phyloP scores from a whole-genome alignment of 768 basidiomycete species.

The Hericium alpestre region DNA sequence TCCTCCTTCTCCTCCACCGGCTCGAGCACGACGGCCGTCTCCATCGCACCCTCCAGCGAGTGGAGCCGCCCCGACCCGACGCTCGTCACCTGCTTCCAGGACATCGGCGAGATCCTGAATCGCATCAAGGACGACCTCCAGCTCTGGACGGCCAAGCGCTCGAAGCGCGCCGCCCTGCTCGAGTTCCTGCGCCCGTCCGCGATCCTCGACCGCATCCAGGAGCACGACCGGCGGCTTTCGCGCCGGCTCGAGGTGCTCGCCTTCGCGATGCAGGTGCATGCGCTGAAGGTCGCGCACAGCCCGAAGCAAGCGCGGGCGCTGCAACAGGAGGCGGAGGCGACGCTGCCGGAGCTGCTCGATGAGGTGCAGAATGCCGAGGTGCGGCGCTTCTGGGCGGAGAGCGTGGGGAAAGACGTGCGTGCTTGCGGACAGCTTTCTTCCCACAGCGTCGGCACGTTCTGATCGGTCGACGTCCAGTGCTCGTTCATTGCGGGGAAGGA shows the following conservation, averaged over 20 bases:
- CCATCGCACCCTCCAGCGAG: background rate
- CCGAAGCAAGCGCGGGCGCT: background rate
- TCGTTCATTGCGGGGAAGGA: background rate
- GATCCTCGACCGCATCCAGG: background rate
- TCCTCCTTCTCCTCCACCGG: no score
- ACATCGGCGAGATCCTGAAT: conserved; percentile 1
- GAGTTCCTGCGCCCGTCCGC: background rate
- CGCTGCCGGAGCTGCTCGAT: background rate
- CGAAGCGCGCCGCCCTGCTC: background rate
- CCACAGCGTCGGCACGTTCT: background rate
- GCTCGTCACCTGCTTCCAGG: background rate
- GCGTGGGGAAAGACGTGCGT: background rate
- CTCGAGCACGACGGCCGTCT: background rate
- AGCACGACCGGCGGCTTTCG: background rate
- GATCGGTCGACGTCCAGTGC: background rate
- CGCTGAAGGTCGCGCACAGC: background rate
- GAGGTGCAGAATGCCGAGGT: background rate
- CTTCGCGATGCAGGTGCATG: background rate
- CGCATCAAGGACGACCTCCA: background rate
- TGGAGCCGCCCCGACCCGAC: background rate
- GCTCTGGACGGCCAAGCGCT: background rate
- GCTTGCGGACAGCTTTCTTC: background rate
- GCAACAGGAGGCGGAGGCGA: background rate
- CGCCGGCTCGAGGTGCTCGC: background rate
- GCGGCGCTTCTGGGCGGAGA: background rate